phyloP scores from a whole-genome alignment of 352 stramenopile species.

The Pythium folliculosum region DNA sequence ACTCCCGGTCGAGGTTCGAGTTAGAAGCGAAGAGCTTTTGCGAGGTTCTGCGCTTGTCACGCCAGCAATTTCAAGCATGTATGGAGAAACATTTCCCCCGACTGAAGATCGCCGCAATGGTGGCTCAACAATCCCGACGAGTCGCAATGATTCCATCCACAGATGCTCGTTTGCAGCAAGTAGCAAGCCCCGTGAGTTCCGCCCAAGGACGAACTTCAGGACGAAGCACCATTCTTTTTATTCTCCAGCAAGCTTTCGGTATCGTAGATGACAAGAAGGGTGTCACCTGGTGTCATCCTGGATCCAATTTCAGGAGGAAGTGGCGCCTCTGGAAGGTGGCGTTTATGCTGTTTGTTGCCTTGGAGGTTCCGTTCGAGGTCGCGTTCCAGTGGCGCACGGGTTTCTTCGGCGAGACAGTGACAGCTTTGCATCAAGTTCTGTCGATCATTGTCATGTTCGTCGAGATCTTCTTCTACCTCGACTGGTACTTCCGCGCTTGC shows the following conservation, averaged over 20 bases:
- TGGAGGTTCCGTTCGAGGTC: conserved; percentile 25
- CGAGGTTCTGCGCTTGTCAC: conserved; percentile 24
- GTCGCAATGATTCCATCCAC: conserved; percentile 9
- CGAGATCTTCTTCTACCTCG: conserved; percentile 67
- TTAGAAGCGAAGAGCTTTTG: conserved; percentile 29
- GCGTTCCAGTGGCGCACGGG: conserved; percentile 26
- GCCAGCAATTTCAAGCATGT: conserved; percentile 24
- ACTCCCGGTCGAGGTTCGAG: conserved; percentile 16
- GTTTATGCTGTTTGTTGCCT: conserved; percentile 21
- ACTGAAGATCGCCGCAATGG: conserved; percentile 44
- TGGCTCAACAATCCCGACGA: conserved; percentile 26
- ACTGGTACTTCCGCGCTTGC: conserved; percentile 46
- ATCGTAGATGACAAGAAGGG: not conserved
- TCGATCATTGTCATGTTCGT: conserved; percentile 38
- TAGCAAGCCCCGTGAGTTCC: not conserved
- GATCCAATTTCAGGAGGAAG: conserved; percentile 12
- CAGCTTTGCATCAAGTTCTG: conserved; percentile 31
- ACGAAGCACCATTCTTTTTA: conserved; percentile 11
- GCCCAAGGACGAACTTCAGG: not conserved
- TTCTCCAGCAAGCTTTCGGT: conserved; percentile 12
- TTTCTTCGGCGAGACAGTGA: conserved; percentile 27
- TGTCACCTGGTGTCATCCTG: conserved; percentile 11
- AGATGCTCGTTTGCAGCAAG: conserved; percentile 6
- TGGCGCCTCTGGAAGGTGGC: conserved; percentile 22
- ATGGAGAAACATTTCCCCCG: conserved; percentile 58